Evolutionary conservation across 2,329 filamentous ascomycete genomes (phyloP), one percentile per base, ranked within the genome.

Genomic region (Arthroderma sp.): DNA sequence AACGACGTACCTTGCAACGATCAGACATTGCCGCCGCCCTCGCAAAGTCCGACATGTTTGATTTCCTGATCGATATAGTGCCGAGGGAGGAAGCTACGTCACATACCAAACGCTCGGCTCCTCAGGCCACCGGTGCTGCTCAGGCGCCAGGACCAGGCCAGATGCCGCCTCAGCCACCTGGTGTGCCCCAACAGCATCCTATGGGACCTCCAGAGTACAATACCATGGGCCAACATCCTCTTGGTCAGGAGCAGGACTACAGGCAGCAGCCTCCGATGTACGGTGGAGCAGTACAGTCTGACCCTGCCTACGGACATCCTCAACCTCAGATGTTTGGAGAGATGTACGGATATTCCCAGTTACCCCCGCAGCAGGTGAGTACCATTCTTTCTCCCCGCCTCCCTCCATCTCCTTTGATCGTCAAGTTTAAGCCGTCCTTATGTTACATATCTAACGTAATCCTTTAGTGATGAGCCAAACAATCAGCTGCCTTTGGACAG

Each of bases 11-110:
- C 1, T 78, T 98, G 41, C 93, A 98, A 73, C 84, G 93, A 54
- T 95, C 89, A 58, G 93, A 98, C 68, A 98, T 98, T 70, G 93
- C 93, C 21, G 94, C 90, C 9, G 93, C 93, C 13, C 79, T 98
- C 23, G 87, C 89, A 60, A 98, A 98, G 75, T 96, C 90, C 21
- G 93, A 98, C 76, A 98, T 98, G 93, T 98, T 98, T 72, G 93
- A 98, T 75, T 98, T 98, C 74, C 79, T 98, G 59, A 98, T 98
- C 70, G 93, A 98, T 69, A 98, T 98, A 61, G 93, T 98, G 4
- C 93, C 93, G 2, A 85, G 93, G 55, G 93, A 98, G 71, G 93
- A 98, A 72, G 90, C 91, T 37, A 81, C 87, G 8, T 84, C 86
- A 21, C 89, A 91, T 69, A 82, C 90, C 41, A 96, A 95, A 76